These are phyloP conservation scores for Globisporangium ultimum DNA, from an alignment of 352 stramenopile genomes.

Conservation along the genomic window DNA sequence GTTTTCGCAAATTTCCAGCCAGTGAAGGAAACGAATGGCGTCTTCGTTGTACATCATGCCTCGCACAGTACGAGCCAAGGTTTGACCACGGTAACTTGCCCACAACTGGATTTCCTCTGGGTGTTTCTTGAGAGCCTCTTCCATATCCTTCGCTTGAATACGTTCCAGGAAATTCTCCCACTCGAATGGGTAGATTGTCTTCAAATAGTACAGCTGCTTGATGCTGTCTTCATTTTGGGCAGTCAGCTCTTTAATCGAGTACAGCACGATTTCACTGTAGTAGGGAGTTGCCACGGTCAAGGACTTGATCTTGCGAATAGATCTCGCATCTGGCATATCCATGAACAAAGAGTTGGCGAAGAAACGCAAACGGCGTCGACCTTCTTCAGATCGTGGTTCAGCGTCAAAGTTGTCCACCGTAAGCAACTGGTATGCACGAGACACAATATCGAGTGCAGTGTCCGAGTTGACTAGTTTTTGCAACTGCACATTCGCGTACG, in stretches of 20 bases:
- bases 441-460: conserved; percentile 81
- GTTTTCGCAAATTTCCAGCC: conserved; percentile 87
- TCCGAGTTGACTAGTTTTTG: conserved; percentile 80
- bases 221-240: conserved; percentile 90
- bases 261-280: conserved; percentile 90
- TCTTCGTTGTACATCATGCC: conserved; percentile 91
- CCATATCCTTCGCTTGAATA: conserved; percentile 74
- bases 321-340: conserved; percentile 86
- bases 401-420: conserved; percentile 89
- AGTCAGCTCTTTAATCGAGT: conserved; percentile 87
- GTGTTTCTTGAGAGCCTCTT: conserved; percentile 80
- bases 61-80: conserved; percentile 71
- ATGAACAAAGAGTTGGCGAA: conserved; percentile 89
- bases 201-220: conserved; percentile 95
- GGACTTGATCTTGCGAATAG: conserved; percentile 83
- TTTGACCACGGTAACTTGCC: conserved; percentile 85
- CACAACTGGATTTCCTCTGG: conserved; percentile 80
- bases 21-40: conserved; percentile 82
- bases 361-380: conserved; percentile 80
- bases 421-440: conserved; percentile 79
- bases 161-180: conserved; percentile 84
- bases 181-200: conserved; percentile 87
- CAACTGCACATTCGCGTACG: conserved; percentile 79
- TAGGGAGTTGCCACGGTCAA: conserved; percentile 85
- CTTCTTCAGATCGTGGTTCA: conserved; percentile 83